These are phyloP conservation scores for Globisporangium polare DNA, from an alignment of 352 stramenopile genomes.

Conservation along the genomic window DNA sequence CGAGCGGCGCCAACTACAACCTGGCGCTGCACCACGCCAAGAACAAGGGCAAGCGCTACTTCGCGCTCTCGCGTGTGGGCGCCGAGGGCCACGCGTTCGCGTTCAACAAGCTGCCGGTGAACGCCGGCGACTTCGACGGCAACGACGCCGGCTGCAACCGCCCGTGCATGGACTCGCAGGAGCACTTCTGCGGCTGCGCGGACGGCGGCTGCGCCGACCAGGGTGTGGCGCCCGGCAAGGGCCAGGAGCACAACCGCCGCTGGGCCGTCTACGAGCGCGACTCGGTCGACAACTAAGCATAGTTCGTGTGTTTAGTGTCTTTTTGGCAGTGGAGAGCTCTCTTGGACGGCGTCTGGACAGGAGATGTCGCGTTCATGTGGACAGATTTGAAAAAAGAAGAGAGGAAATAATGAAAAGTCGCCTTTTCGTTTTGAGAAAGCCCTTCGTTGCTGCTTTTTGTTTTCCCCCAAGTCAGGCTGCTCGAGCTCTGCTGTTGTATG, in stretches of 20 bases:
- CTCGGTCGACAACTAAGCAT: conserved; percentile 19
- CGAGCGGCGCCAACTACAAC: conserved; percentile 89
- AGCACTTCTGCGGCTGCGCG: conserved; percentile 82
- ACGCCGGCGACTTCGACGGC: conserved; percentile 58
- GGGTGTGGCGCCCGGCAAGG: conserved; percentile 55
- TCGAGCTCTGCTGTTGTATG: too few species aligned
- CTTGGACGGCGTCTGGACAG: background rate
- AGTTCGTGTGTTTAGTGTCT: background rate
- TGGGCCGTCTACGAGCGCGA: conserved; percentile 87
- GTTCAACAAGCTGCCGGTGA: conserved; percentile 83
- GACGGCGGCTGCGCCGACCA: conserved; percentile 77
- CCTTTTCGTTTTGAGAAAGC: background rate
- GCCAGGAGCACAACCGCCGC: conserved; percentile 87
- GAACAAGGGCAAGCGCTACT: conserved; percentile 82
- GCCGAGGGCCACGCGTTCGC: conserved; percentile 86
- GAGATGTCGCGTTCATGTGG: background rate
- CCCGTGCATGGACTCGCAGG: conserved; percentile 68
- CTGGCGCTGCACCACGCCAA: conserved; percentile 85
- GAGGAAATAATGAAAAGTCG: background rate
- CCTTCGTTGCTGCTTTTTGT: background rate
- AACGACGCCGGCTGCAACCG: conserved; percentile 81
- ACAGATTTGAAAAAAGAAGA: background rate
- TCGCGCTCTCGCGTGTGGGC: conserved; percentile 77
- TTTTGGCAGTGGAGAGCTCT: background rate
- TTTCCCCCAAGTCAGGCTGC: too few species aligned